Evolutionary conservation across 2,329 filamentous ascomycete species (phyloP), one percentile per base, ranked within the genome.

Genomic region (Alternaria rosae): DNA sequence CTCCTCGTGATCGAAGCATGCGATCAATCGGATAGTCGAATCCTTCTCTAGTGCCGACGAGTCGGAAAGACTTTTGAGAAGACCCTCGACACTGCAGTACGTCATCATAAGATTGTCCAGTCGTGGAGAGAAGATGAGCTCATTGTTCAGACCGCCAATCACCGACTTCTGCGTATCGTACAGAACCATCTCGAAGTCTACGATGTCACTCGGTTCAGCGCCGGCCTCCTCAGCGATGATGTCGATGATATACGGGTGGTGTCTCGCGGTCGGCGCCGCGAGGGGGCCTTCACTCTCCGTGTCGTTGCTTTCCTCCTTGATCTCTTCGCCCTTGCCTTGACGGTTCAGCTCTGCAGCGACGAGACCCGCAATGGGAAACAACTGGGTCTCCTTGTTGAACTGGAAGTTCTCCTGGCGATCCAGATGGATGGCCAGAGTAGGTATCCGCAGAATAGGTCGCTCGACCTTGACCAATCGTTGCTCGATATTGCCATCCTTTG

Each of bases 21-120:
- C 91, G 69, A 96, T 91, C n/a, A 99, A 85, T 47, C 95, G 92
- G 74, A 98, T 97, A 17, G 88, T 90, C 4, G 87, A 84, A 75
- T 97, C 94, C 21, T 90, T 81, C 44, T 93, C 88, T 26, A 98
- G 86, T 6, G 90, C 86, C 5, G 84, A 82, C 12, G 87, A 78
- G 3, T 87, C 85, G 20, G 85, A 81, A 25, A 96, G 83, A 0
- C 94, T 97, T 66, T 90, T 86, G 72, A 98, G 93, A 59, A 99
- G 85, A 58, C 92, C 93, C 80, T 91, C 87, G 57, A 95, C 89
- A 67, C 92, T 91, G 83, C 95, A 98, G 83, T 93, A 98, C 10
- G 94, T 96, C 92, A 97, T 97, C 81, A 92, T 92, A 15, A 97
- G 85, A 80, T 99, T 99, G 83, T 99, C 95, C 57, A 99, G 87